Base-by-base conservation (phyloP, 176 grass and related monocot genomes). In the Zoysia japonica region DNA sequence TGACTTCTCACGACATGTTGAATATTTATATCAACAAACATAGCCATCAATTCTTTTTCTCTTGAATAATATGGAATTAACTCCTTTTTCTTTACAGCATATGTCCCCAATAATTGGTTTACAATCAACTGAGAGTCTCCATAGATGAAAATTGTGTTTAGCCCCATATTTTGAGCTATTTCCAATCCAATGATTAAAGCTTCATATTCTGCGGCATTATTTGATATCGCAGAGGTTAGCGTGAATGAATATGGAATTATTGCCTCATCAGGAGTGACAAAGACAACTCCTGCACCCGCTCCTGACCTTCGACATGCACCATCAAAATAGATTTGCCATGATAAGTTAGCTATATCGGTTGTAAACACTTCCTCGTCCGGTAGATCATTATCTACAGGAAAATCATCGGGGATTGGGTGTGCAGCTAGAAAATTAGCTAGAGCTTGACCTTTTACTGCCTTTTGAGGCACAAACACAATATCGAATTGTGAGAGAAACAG, bases 181-280 rank as follows among this genome's bases (percentile, higher is more conserved):
- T 68, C 17, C 4, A 20, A 41, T 3, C 13, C 53, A 56, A n/a
- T 56, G 15, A 56, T 56, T 56, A 28, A 16, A 17, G 53, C 40
- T 2, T 68, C 41, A 19, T 68, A 68, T 5, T 65, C 47, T 40
- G 4, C 28, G 9, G 59, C 13, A 11, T 77, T 77, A 39, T 64
- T 78, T 51, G 61, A 65, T 0, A 78, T 0, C 1, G 14, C 15
- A 7, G 61, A 76, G 6, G 74, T 62, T 16, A 77, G 4, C 3
- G 60, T 77, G 0, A 65, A 77, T 12, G 75, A 77, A 12, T 77
- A 65, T 35, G 63, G 48, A 5, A 79, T 28, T 14, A 68, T 45
- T 2, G 5, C 17, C 3, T 53, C 48, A 7, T 70, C 11, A 28
- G 28, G 28, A 28, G 28, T 28, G 28, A 28, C 28, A 28, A 28